Evolutionary conservation across 164 flowering plant genomes (phyloP), one percentile per base, ranked within the genome.

Genomic region (Piper betle): DNA sequence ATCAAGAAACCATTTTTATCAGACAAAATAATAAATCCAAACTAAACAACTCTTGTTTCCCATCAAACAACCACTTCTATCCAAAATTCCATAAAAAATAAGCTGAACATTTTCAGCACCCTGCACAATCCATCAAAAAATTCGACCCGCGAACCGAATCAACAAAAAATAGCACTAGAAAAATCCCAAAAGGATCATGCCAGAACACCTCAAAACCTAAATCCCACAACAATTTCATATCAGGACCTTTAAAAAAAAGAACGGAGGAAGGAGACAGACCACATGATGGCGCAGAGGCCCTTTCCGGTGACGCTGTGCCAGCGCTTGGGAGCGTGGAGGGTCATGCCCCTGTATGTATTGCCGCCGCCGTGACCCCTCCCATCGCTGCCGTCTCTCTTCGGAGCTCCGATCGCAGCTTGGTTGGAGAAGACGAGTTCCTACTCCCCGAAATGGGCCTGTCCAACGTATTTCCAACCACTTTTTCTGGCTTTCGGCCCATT

Each of bases 211-310:
- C 33, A 25, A 25, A 25, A 25, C 33, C 33, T 25, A 25, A 25
- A 25, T 53, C 55, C 19, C 8, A 17, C 55, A 17, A 18, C 20
- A 17, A 17, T 53, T 13, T 53, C 19, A 16, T 53, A n/a, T 12
- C 20, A n/a, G 43, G 18, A 15, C 12, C 5, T n/a, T 5, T 4
- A 5, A 39, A 38, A 17, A 6, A 53, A 37, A 37, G 52, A 9
- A 59, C 11, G 56, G 17, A 53, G n/a, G 60, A n/a, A 6, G 25
- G 25, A 41, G 11, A 37, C 41, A 60, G 68, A 86, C 93, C 96
- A 88, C 96, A 88, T 88, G 62, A 91, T 59, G 54, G 96, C 96
- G 64, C 91, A 86, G 76, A 91, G 50, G 77, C 96, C 96, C 70
- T 86, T 87, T 37, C 93, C 93, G 64, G 89, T 83, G 77, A 87